Conservation (phyloP, 2,329 filamentous ascomycete species). For the Ambrosiella xylebori region DNA sequence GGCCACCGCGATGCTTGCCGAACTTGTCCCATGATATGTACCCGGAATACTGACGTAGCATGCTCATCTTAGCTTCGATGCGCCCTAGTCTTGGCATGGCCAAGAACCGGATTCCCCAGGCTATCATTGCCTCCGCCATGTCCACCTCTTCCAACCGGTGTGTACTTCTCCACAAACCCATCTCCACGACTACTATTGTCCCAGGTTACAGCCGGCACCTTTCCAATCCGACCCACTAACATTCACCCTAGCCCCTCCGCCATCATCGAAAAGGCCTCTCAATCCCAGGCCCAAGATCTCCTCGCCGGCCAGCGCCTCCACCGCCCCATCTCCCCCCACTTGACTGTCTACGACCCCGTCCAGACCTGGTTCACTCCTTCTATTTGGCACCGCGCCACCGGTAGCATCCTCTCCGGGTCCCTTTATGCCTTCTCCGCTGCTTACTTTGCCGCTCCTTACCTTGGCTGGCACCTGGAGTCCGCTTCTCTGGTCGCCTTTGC, state of each 20-base stretch:
- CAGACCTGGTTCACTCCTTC: conserved; percentile 69
- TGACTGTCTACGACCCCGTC: conserved; percentile 69
- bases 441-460: conserved; percentile 63
- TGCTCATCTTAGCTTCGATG: conserved; percentile 5
- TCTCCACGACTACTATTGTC: not conserved
- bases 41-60: not conserved
- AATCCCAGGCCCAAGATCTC: conserved; percentile 39
- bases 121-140: conserved; percentile 26
- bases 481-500: conserved; percentile 43
- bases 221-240: not conserved
- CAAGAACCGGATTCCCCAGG: conserved; percentile 28
- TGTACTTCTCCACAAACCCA: conserved; percentile 12
- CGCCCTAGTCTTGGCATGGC: conserved; percentile 11
- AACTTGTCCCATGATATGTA: not conserved
- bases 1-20: not conserved
- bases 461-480: conserved; percentile 47
- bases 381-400: conserved; percentile 70
- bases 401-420: conserved; percentile 48
- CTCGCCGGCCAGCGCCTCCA: conserved; percentile 64
- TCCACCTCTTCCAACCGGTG: conserved; percentile 32
- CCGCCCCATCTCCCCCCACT: conserved; percentile 72
- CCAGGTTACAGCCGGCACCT: not conserved
- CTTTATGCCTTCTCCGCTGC: conserved; percentile 67
- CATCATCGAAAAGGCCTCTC: conserved; percentile 40
- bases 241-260: conserved; percentile 19